Conservation (phyloP, 2,329 filamentous ascomycete species). For the Phaeosphaeria sp. region DNA sequence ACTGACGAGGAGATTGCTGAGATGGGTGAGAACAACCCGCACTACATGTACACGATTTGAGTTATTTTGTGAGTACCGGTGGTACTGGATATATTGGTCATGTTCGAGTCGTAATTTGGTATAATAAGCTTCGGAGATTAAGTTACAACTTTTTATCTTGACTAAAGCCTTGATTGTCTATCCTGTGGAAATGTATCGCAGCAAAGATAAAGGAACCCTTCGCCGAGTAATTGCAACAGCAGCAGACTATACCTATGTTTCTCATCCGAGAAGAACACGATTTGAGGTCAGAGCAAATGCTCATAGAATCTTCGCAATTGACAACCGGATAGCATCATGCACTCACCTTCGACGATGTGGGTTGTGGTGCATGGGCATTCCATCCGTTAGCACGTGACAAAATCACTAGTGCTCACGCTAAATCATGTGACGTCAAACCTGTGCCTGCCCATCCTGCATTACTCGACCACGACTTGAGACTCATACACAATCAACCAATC, state of each 20-base stretch:
- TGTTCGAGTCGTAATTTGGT: background rate
- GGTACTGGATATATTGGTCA: background rate
- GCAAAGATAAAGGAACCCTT: no score
- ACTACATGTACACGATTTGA: conserved; percentile 32
- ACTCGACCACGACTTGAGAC: background rate
- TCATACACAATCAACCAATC: background rate
- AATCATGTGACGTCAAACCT: background rate
- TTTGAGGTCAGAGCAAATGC: no score
- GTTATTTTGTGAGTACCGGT: background rate
- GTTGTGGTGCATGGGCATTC: background rate
- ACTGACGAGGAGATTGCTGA: conserved; percentile 32
- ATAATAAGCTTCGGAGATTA: background rate
- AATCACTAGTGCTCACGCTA: background rate
- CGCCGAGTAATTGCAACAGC: no score
- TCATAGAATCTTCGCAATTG: no score
- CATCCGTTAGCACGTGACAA: background rate
- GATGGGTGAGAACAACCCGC: conserved; percentile 34
- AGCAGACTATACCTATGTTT: no score
- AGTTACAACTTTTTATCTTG: no score
- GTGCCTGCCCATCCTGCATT: background rate
- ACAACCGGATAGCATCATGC: no score
- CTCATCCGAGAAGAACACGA: no score
- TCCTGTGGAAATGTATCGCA: background rate
- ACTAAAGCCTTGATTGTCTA: background rate
- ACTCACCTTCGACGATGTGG: no score